Base-by-base conservation (phyloP, 805 yeast genomes). In the Hanseniaspora valbyensis region DNA sequence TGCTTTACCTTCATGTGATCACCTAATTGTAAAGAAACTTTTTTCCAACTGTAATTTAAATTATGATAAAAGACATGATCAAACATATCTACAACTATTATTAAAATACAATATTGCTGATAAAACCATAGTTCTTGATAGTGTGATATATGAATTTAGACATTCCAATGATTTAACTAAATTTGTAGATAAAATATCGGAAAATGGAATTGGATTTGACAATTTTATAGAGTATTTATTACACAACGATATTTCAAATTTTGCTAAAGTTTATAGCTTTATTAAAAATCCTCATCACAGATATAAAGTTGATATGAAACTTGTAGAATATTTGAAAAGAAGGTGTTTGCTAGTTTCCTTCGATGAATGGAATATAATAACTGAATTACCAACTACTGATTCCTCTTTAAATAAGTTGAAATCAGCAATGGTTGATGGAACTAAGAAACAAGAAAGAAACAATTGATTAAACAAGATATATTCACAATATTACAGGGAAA, bases 151-250 rank as follows among this genome's bases (percentile, higher is more conserved):
- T 24, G 13, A 42, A 41, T 19, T 32, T 33, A 4, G 30, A 13
- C 26, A 12, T 10, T 19, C 41, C 4, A 19, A 18, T 6, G 32
- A 48, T 37, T 3, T 25, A 1, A 13, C 34, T n/a, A n/a, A 9
- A 6, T 48, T 32, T 34, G 19, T 40, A 12, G 25, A 39, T 14
- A 38, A 32, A 21, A 40, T 39, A 18, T 25, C 41, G 24, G 41
- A 48, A 40, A 48, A 48, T 33, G 51, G 40, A 18, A 25, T 33
- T 13, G 44, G 44, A 2, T 48, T 48, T 33, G 14, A n/a, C 10
- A 19, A n/a, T 14, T 33, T 48, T 10, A 19, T 38, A 13, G 29
- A 32, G 7, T 26, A 48, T 33, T 19, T 48, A 25, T 6, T 48
- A 5, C 40, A 33, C 12, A 37, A 48, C 18, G 51, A 48, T 16